phyloP scores from a whole-genome alignment of 2,329 filamentous ascomycete species.

The Colletotrichum sp. region DNA sequence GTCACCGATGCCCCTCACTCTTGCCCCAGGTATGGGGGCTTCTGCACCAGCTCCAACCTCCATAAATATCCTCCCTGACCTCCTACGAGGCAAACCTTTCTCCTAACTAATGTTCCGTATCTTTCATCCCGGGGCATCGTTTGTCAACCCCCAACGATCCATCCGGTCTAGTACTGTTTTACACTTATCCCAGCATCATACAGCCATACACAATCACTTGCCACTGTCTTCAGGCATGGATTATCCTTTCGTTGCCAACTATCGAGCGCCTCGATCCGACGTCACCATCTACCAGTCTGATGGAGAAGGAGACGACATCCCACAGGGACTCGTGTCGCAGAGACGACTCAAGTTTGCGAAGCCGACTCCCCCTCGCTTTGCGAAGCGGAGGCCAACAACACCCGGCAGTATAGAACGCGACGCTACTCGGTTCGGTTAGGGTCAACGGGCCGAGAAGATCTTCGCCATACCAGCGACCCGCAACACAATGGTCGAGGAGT shows the following conservation, averaged over 20 bases:
- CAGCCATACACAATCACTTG: neutral
- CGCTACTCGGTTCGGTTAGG: conserved; percentile 25
- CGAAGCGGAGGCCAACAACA: neutral
- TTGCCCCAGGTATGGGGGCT: neutral
- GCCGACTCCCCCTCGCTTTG: neutral
- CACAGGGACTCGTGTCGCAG: conserved; percentile 35
- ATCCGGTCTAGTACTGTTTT: conserved; percentile 1
- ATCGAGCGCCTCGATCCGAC: conserved; percentile 12
- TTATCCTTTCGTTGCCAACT: conserved; percentile 15
- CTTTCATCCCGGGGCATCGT: neutral
- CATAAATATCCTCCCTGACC: conserved; percentile 8
- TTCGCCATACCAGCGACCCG: conserved; percentile 23
- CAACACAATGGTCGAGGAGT: conserved; percentile 12
- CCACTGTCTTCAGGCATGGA: conserved; percentile 24
- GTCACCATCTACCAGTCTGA: conserved; percentile 4
- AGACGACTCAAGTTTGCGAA: conserved; percentile 33
- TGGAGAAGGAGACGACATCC: conserved; percentile 26
- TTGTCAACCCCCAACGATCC: neutral
- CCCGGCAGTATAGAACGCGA: conserved; percentile 25
- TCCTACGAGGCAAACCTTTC: conserved; percentile 10
- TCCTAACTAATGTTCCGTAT: conserved; percentile 11
- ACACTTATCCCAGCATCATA: neutral
- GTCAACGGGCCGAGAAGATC: conserved; percentile 10
- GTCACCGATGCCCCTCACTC: neutral
- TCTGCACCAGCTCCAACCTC: neutral